phyloP scores from a whole-genome alignment of 768 basidiomycete genomes.

The Boletus rex-veris region DNA sequence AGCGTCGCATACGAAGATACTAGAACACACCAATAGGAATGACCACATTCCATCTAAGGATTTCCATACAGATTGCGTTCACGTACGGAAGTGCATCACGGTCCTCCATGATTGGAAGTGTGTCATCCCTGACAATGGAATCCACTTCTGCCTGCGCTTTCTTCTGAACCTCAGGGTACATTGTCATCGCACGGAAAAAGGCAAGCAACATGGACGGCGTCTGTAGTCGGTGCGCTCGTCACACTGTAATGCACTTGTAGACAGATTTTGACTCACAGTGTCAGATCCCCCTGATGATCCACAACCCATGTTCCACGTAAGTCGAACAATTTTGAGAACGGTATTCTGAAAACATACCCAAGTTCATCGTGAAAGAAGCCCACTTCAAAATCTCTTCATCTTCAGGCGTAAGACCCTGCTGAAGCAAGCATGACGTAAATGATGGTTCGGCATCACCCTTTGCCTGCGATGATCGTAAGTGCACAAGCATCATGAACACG shows the following conservation, averaged over 20 bases:
- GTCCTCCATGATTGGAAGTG: conserved; percentile 10
- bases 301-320: neutral
- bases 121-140: neutral
- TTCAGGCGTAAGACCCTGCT: neutral
- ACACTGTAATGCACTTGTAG: neutral
- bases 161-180: conserved; percentile 3
- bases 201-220: conserved; percentile 4
- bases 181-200: conserved; percentile 18
- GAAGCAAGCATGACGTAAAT: conserved; percentile 6
- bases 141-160: conserved; percentile 14
- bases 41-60: conserved; percentile 7
- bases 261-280: conserved; percentile 18
- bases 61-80: conserved; percentile 5
- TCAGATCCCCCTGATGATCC: conserved; percentile 24
- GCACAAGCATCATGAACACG: neutral
- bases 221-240: conserved; percentile 10
- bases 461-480: neutral
- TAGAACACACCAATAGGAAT: neutral
- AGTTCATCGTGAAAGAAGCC: conserved; percentile 6
- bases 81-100: conserved; percentile 4
- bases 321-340: too few species aligned
- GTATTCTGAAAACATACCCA: conserved; percentile 2
- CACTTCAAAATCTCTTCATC: conserved; percentile 15
- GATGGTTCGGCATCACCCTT: conserved; percentile 7
- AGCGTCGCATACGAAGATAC: too few species aligned